Evolutionary conservation across 1,284 basidiomycete genomes (phyloP).

Genomic region (Inonotus obliquus): DNA sequence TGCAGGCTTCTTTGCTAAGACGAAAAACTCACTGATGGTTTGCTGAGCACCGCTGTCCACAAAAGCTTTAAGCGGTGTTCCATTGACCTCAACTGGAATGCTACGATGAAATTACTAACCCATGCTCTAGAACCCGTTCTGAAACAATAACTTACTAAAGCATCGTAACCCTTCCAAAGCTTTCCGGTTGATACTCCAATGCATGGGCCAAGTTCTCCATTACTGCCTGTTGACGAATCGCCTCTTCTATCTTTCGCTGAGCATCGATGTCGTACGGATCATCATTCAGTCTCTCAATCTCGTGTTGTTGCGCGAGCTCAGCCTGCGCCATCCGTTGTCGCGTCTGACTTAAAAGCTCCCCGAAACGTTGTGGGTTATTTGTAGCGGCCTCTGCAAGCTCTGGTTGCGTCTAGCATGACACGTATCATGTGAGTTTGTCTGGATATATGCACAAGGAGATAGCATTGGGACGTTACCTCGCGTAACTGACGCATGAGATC

Average conservation of each 20-base stretch:
- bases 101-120: constrained; percentile 34
- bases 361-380: constrained; percentile 67
- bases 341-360: constrained; percentile 64
- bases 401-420: constrained; percentile 57
- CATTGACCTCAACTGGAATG: constrained; percentile 88
- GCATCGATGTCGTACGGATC: constrained; percentile 92
- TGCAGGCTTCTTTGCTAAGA: background rate
- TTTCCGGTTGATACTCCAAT: constrained; percentile 88
- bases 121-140: background rate
- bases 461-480: constrained; percentile 37
- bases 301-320: constrained; percentile 53
- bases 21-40: constrained; percentile 78
- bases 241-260: constrained; percentile 91
- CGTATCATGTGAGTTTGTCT: background rate
- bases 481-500: constrained; percentile 72
- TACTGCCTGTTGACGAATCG: constrained; percentile 86
- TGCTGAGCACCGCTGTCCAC: constrained; percentile 97
- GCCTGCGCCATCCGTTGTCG: constrained; percentile 51
- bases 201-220: constrained; percentile 91
- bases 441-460: background rate
- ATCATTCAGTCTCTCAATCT: constrained; percentile 68
- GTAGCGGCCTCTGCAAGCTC: constrained; percentile 74
- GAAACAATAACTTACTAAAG: constrained; percentile 65
- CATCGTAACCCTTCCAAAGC: constrained; percentile 94
- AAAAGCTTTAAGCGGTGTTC: constrained; percentile 88